Conservation (phyloP, 345 rosid species). For the Nasturtium officinale region DNA sequence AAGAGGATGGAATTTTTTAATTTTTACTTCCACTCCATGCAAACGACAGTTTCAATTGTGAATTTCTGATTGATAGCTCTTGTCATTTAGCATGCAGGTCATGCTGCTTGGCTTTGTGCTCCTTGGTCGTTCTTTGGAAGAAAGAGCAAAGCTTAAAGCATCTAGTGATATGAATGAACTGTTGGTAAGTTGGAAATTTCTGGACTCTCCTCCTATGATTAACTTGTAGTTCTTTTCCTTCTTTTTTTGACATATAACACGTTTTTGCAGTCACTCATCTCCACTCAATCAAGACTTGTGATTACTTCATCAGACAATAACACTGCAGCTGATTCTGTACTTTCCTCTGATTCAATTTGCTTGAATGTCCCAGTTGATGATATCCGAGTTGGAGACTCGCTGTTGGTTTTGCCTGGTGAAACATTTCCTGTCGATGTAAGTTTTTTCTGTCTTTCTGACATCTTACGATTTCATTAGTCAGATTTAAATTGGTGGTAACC, state of each 20-base stretch:
- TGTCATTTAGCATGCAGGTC: constrained; percentile 84
- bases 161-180: constrained; percentile 97
- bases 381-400: constrained; percentile 81
- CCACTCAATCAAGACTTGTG: constrained; percentile 86
- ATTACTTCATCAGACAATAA: constrained; percentile 73
- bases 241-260: constrained; percentile 9
- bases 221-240: neutral
- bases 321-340: constrained; percentile 59
- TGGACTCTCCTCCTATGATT: constrained; percentile 3
- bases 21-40: constrained; percentile 16
- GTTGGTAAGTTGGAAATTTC: constrained; percentile 54
- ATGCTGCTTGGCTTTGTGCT: constrained; percentile 99
- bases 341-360: constrained; percentile 80
- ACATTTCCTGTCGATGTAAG: constrained; percentile 94
- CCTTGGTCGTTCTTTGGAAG: constrained; percentile 93
- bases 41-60: neutral
- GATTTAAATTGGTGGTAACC: constrained; percentile 5
- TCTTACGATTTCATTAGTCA: constrained; percentile 21
- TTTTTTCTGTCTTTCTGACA: constrained; percentile 27
- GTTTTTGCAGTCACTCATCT: constrained; percentile 78
- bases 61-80: constrained; percentile 53
- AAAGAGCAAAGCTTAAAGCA: constrained; percentile 80
- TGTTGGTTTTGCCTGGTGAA: constrained; percentile 94
- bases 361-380: constrained; percentile 83
- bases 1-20: neutral